Conservation (phyloP, 2,329 filamentous ascomycete species). For the Penicillium olsonii region DNA sequence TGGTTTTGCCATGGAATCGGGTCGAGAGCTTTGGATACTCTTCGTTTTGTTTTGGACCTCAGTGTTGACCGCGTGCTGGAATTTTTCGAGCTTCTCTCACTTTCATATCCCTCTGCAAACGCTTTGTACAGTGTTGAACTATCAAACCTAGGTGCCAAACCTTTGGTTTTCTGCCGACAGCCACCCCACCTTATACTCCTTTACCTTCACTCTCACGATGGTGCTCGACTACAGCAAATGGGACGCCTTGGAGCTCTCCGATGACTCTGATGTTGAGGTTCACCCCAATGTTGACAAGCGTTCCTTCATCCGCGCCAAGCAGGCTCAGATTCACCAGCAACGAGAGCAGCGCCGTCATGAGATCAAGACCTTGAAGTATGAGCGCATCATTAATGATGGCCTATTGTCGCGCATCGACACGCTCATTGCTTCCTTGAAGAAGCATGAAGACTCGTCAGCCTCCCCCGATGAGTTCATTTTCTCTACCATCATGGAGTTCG, state of each 20-base stretch:
- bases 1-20: constrained; percentile 31
- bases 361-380: constrained; percentile 90
- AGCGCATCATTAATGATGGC: constrained; percentile 85
- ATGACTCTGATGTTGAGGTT: constrained; percentile 97
- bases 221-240: constrained; percentile 66
- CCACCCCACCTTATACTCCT: constrained; percentile 14
- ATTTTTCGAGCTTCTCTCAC: neutral
- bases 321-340: constrained; percentile 93
- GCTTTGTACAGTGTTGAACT: neutral
- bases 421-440: constrained; percentile 72
- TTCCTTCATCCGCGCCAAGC: constrained; percentile 97
- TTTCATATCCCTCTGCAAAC: neutral
- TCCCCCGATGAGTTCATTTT: constrained; percentile 83
- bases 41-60: constrained; percentile 1
- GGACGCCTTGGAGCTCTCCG: constrained; percentile 90
- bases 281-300: constrained; percentile 98
- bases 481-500: constrained; percentile 81
- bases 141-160: constrained; percentile 11
- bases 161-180: constrained; percentile 18
- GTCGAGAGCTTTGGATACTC: constrained; percentile 36
- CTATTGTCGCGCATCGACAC: constrained; percentile 79
- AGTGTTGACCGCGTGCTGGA: neutral
- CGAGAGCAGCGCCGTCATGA: constrained; percentile 81
- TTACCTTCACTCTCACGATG: constrained; percentile 38
- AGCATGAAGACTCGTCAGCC: constrained; percentile 66